Evolutionary conservation across 805 yeast genomes (phyloP).

Genomic region (Saccharomycopsis capsularis): DNA sequence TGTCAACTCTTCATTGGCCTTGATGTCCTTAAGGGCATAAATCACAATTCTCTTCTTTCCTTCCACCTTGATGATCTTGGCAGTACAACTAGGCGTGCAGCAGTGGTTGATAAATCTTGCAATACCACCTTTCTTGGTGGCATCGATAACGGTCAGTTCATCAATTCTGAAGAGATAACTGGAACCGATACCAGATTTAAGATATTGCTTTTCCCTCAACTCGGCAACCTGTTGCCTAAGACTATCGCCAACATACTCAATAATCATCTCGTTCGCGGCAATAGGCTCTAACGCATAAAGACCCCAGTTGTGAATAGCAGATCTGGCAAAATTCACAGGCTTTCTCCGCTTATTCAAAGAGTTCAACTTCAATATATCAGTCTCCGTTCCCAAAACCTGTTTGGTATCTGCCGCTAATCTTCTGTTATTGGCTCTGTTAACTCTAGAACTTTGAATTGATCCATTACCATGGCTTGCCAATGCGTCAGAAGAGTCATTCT

Average conservation of each 20-base stretch:
- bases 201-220: conserved; percentile 76
- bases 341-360: conserved; percentile 85
- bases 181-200: conserved; percentile 91
- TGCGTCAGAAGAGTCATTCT: neutral
- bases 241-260: conserved; percentile 95
- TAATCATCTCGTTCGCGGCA: conserved; percentile 94
- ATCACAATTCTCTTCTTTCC: conserved; percentile 92
- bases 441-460: conserved; percentile 63
- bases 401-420: conserved; percentile 84
- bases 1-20: conserved; percentile 84
- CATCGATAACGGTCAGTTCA: conserved; percentile 92
- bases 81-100: conserved; percentile 96
- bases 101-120: conserved; percentile 97
- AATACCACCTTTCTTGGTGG: conserved; percentile 94
- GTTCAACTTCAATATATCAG: conserved; percentile 75
- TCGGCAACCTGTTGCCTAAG: conserved; percentile 93
- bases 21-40: conserved; percentile 84
- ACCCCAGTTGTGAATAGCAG: conserved; percentile 98
- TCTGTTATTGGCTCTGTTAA: conserved; percentile 79
- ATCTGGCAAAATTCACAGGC: conserved; percentile 93
- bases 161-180: conserved; percentile 89
- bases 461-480: conserved; percentile 18
- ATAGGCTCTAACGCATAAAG: conserved; percentile 92
- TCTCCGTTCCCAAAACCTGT: conserved; percentile 70
- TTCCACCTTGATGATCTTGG: conserved; percentile 91